These are phyloP conservation scores for Schwanniomyces etchellsii DNA, from an alignment of 1,139 yeast genomes.

Conservation along the genomic window DNA sequence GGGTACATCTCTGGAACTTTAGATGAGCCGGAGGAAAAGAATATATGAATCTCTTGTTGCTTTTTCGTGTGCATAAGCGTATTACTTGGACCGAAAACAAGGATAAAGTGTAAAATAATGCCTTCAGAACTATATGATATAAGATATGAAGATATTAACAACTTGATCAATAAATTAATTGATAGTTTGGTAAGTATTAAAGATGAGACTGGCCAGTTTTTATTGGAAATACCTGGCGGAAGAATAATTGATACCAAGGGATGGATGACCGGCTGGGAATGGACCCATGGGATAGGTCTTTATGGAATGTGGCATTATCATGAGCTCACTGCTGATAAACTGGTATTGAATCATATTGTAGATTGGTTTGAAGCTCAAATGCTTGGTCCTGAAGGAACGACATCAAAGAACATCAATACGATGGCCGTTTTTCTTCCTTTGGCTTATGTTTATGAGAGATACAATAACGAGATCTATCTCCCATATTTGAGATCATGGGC, in stretches of 20 bases:
- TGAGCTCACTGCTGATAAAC: constrained; percentile 15
- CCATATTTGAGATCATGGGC: constrained; percentile 28
- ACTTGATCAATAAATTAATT: constrained; percentile 14
- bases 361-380: constrained; percentile 24
- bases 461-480: constrained; percentile 13
- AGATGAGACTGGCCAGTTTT: constrained; percentile 22
- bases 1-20: too few relatives aligned
- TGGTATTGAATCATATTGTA: constrained; percentile 15
- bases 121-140: too few relatives aligned
- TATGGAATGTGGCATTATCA: constrained; percentile 33
- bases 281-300: constrained; percentile 29
- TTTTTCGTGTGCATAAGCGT: too few relatives aligned
- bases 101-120: too few relatives aligned
- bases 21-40: too few relatives aligned
- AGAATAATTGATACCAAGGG: constrained; percentile 28
- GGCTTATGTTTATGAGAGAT: constrained; percentile 21
- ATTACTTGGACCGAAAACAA: too few relatives aligned
- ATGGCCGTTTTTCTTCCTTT: constrained; percentile 27
- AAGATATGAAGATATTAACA: too few relatives aligned
- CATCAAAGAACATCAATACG: constrained; percentile 28
- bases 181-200: too few relatives aligned
- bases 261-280: constrained; percentile 32
- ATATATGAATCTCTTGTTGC: too few relatives aligned
- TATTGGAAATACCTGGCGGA: constrained; percentile 26
- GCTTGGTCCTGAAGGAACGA: constrained; percentile 22